Percentiles rank a stretch among this genome's conserved stretches.
These are phyloP conservation scores for Mortierella alpina DNA, from an alignment of 192 early-diverging fungal species.

Conservation along the genomic window DNA sequence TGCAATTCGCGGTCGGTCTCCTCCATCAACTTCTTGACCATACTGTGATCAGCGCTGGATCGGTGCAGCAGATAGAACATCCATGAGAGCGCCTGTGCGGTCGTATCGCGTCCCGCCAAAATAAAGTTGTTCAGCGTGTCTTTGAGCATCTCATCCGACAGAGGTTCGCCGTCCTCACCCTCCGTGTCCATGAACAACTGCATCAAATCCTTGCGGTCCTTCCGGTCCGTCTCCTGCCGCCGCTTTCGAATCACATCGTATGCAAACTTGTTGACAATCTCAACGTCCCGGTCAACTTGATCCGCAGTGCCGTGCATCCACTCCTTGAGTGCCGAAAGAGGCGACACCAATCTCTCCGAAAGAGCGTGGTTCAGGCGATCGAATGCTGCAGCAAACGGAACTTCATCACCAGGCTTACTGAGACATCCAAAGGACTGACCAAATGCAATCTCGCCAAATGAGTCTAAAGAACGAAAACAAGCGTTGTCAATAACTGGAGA, in stretches of 20 bases:
- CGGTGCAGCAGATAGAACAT: constrained; percentile 57
- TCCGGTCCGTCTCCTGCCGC: constrained; percentile 7
- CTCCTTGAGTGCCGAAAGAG: constrained; percentile 30
- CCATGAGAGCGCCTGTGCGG: constrained; percentile 68
- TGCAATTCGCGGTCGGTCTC: constrained; percentile 47
- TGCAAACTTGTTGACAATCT: constrained; percentile 45
- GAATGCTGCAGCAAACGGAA: constrained; percentile 65
- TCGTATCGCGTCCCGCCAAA: constrained; percentile 65
- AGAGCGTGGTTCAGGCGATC: constrained; percentile 60
- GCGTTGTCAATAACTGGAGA: not conserved
- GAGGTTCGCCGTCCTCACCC: constrained; percentile 53
- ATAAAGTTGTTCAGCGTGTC: constrained; percentile 64
- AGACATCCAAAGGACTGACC: constrained; percentile 50
- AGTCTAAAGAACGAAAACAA: constrained; percentile 4
- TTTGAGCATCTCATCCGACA: constrained; percentile 55
- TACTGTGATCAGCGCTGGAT: constrained; percentile 43
- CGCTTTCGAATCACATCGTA: constrained; percentile 51
- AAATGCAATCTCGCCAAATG: constrained; percentile 53
- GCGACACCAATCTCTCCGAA: constrained; percentile 32
- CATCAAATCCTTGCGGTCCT: constrained; percentile 52
- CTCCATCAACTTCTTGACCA: constrained; percentile 35
- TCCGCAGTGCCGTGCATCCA: constrained; percentile 13
- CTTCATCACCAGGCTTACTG: constrained; percentile 25
- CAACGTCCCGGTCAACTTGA: constrained; percentile 18
- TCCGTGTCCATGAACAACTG: constrained; percentile 58